A percentile compares a stretch with the other conserved stretches of the same genome.
Conservation (phyloP, 2,329 filamentous ascomycete species). For the Xylaria sp. region DNA sequence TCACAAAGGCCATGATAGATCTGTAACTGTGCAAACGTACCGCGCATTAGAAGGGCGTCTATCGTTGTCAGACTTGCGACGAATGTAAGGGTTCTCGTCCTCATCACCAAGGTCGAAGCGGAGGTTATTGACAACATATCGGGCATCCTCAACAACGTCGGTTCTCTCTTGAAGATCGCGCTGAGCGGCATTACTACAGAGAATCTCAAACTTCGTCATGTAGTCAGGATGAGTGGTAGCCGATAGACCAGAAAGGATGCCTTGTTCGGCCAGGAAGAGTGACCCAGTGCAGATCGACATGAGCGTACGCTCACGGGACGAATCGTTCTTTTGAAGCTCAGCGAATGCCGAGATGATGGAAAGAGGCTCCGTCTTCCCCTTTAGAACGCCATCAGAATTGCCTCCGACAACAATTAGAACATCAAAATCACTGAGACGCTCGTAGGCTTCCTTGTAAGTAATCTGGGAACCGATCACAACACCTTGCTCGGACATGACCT, state of each 20-base stretch:
- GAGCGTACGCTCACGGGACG: constrained; percentile 81
- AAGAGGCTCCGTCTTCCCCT: constrained; percentile 74
- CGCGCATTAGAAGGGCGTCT: constrained; percentile 69
- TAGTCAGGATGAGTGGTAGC: constrained; percentile 86
- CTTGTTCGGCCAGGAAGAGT: constrained; percentile 79
- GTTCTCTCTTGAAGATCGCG: constrained; percentile 79
- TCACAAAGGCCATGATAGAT: not conserved
- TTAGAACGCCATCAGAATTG: constrained; percentile 69
- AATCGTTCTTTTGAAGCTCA: constrained; percentile 82
- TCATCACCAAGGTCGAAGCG: constrained; percentile 85
- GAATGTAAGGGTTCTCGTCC: constrained; percentile 85
- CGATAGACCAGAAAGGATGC: constrained; percentile 79
- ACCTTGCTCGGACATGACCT: constrained; percentile 69
- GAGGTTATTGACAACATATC: constrained; percentile 92
- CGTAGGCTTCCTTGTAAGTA: constrained; percentile 80
- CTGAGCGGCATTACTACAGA: constrained; percentile 78
- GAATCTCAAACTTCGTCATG: constrained; percentile 81
- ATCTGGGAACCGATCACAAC: constrained; percentile 78
- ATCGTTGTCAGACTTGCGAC: constrained; percentile 75
- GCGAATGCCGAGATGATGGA: constrained; percentile 79
- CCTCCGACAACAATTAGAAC: constrained; percentile 82
- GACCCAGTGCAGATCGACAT: constrained; percentile 83
- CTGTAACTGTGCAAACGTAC: constrained; percentile 53
- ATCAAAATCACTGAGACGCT: constrained; percentile 79
- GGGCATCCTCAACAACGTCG: constrained; percentile 81